Base-by-base conservation (phyloP, 805 yeast species). In the Yamadazyma sp. region DNA sequence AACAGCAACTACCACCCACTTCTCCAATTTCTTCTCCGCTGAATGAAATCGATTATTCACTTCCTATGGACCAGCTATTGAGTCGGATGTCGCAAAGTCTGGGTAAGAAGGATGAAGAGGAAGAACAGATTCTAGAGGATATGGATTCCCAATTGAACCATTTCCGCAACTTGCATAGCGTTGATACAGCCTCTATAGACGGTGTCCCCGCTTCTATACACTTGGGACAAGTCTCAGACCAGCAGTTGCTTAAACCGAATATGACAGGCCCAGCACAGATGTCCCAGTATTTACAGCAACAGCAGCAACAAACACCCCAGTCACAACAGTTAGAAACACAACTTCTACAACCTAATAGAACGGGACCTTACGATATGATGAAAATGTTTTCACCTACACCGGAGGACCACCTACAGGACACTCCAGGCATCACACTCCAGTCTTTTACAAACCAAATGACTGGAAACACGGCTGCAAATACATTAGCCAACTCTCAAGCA, bases 11-110 rank as follows among this genome's bases (percentile, higher is more conserved):
- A n/a, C 44, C 42, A n/a, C 42, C 54, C 6, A 53, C 57, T 3
- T 42, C 53, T 6, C 49, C 52, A 2, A 42, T 59, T 2, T 52
- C 60, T 1, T 41, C 40, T 8, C 43, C 41, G 9, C 38, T 19
- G 25, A 47, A 48, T 14, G 53, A 57, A 18, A 47, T 83, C 18
- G 91, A 84, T 53, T 64, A 74, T 36, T 71, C 84, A 1, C 60
- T 84, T 14, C 90, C 93, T 5, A 85, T 85, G 95, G 86, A 82
- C 50, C 87, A 84, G 53, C 57, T 85, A 19, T 50, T 85, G 29
- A 64, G 65, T 37, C 70, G 67, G 38, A 43, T 42, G 16, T 50
- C 33, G 28, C 22, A 48, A 43, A 21, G 39, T 45, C 2, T 32
- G 39, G 12, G 17, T 4, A 33, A 42, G 33, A 42, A 44, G 18